These are phyloP conservation scores for Handroanthus guayacan DNA, from an alignment of 257 asterid genomes.

Conservation along the genomic window DNA sequence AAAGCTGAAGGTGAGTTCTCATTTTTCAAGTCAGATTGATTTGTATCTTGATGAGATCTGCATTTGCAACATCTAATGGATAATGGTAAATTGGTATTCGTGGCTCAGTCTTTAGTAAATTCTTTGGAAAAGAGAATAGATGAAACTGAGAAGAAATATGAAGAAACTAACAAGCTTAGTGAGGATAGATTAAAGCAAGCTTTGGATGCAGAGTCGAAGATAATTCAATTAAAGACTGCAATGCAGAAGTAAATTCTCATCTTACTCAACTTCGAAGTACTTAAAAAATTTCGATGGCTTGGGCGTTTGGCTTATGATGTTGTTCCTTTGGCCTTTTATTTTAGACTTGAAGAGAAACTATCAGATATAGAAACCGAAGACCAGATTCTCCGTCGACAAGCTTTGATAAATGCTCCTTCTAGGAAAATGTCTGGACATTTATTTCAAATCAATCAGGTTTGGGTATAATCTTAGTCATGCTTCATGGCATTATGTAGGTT, in stretches of 20 bases:
- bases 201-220: conserved; percentile 66
- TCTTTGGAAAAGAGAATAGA: conserved; percentile 62
- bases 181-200: conserved; percentile 73
- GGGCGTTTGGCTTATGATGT: conserved; percentile 20
- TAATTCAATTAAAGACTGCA: conserved; percentile 60
- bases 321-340: conserved; percentile 31
- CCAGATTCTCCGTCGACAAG: conserved; percentile 60
- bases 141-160: conserved; percentile 61
- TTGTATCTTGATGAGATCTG: conserved; percentile 25
- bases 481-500: background rate
- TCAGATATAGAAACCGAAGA: conserved; percentile 70
- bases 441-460: conserved; percentile 46
- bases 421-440: conserved; percentile 56
- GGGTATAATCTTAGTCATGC: conserved; percentile 12
- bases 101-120: conserved; percentile 58
- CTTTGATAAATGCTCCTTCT: conserved; percentile 50
- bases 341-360: conserved; percentile 73
- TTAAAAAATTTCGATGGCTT: background rate
- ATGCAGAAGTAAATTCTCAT: conserved; percentile 48
- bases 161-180: conserved; percentile 62
- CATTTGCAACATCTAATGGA: conserved; percentile 26
- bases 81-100: conserved; percentile 4
- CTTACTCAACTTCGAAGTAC: background rate
- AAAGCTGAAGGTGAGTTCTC: conserved; percentile 61
- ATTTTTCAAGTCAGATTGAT: conserved; percentile 13